Percentiles rank a stretch among this genome's conserved stretches.
These are phyloP conservation scores for Westerdykella sp. DNA, from an alignment of 2,329 filamentous ascomycete genomes.

Conservation along the genomic window DNA sequence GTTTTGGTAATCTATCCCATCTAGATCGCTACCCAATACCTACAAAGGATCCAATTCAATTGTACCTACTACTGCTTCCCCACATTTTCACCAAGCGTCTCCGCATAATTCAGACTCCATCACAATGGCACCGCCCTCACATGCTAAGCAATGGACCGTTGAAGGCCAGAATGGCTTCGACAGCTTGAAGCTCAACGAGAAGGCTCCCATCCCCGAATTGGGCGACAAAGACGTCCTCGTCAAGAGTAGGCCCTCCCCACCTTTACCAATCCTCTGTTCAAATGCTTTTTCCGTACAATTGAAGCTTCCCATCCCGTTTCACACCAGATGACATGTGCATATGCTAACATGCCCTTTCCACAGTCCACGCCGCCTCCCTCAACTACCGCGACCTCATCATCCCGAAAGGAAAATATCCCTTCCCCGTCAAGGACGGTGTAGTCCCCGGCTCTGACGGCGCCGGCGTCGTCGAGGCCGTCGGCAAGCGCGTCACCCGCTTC, in stretches of 20 bases:
- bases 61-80: background rate
- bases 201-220: conserved; percentile 50
- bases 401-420: conserved; percentile 43
- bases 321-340: background rate
- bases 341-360: conserved; percentile 1
- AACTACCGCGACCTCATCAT: conserved; percentile 49
- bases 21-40: background rate
- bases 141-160: conserved; percentile 54
- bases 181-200: conserved; percentile 51
- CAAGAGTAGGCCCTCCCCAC: conserved; percentile 42
- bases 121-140: conserved; percentile 37
- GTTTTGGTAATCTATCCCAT: background rate
- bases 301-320: background rate
- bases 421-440: conserved; percentile 36
- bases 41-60: background rate
- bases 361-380: conserved; percentile 44
- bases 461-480: conserved; percentile 48
- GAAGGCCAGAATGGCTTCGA: conserved; percentile 54
- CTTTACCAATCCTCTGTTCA: too few relatives aligned
- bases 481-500: conserved; percentile 52
- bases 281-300: too few relatives aligned
- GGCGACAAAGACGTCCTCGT: conserved; percentile 69
- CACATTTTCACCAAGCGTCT: background rate
- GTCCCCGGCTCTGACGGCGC: conserved; percentile 49
- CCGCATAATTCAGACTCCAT: background rate